Evolutionary conservation across 148 eudicot genomes (phyloP), one percentile per base, ranked within the genome.

Genomic region (Cornus kousa): DNA sequence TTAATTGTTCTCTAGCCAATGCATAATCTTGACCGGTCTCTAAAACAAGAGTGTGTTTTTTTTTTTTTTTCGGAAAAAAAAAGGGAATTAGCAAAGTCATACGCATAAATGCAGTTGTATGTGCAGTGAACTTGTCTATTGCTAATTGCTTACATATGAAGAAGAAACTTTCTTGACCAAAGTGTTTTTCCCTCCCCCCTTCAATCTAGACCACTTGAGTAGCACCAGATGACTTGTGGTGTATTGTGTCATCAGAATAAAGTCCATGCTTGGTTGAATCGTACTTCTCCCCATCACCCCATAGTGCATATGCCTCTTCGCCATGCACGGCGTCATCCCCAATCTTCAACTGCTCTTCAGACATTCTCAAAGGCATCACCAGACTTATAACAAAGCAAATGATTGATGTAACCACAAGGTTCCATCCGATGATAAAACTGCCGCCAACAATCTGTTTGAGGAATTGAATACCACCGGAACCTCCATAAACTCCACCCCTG

Each of bases 261-360:
- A 67, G n/a, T 17, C 85, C 83, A 62, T 84, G 87, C 82, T 74
- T 73, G 19, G 86, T 77, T 2, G 79, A 16, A 39, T 88, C 91
- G 72, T 80, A 88, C 46, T 78, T 83, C 71, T 91, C 94, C 2
- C 92, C 94, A 59, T 91, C 94, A 10, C 90, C 94, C 94, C 94
- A 91, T 71, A 91, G 76, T 0, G 94, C 94, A 60, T 91, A 91
- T 0, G 94, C 94, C 81, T 91, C 94, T 62, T 91, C 94, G 0
- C 94, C 94, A 50, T 91, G 94, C 33, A 90, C 94, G 0, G 94
- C 91, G 31, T 91, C 90, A 53, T 91, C 94, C 6, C 94, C 94
- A 3, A 89, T 82, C 67, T 74, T 62, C 80, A 91, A 64, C 66
- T 88, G 84, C 23, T 87, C 86, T 5, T 91, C 94, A 1, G 91